Conservation (phyloP, 352 stramenopile genomes). For the Pythium graminicola region DNA sequence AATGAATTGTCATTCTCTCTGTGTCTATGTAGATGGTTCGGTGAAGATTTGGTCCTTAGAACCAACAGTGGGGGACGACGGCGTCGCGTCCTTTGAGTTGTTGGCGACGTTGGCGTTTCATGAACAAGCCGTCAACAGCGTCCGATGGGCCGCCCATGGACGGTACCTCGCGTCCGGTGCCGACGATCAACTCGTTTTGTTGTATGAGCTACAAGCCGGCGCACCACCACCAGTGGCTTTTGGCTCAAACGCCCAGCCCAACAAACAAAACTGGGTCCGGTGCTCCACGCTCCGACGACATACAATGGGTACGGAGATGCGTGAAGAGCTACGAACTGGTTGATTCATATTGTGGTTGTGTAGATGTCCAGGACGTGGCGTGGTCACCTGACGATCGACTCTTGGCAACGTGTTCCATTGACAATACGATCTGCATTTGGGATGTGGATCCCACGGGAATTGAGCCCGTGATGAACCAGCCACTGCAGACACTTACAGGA, state of each 20-base stretch:
- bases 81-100: constrained; percentile 67
- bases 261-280: constrained; percentile 82
- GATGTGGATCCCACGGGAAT: constrained; percentile 51
- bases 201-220: constrained; percentile 73
- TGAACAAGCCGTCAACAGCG: constrained; percentile 82
- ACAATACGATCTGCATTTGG: constrained; percentile 87
- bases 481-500: constrained; percentile 63
- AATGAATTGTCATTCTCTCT: background rate
- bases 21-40: constrained; percentile 41
- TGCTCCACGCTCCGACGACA: constrained; percentile 78
- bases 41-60: constrained; percentile 83
- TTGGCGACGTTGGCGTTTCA: constrained; percentile 75
- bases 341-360: background rate
- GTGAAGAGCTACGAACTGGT: too few species aligned
- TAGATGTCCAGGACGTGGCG: constrained; percentile 79
- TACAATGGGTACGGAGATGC: constrained; percentile 65
- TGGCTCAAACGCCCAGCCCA: constrained; percentile 65
- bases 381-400: constrained; percentile 86
- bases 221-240: constrained; percentile 64
- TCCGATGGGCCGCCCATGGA: constrained; percentile 74
- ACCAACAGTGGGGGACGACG: constrained; percentile 24
- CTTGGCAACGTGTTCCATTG: constrained; percentile 84
- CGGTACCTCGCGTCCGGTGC: constrained; percentile 77
- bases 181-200: constrained; percentile 76
- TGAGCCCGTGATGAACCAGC: constrained; percentile 68